A percentile compares a stretch with the other conserved stretches of the same genome.
These are phyloP conservation scores for Amylocystis lapponica DNA, from an alignment of 768 basidiomycete species.

Conservation along the genomic window DNA sequence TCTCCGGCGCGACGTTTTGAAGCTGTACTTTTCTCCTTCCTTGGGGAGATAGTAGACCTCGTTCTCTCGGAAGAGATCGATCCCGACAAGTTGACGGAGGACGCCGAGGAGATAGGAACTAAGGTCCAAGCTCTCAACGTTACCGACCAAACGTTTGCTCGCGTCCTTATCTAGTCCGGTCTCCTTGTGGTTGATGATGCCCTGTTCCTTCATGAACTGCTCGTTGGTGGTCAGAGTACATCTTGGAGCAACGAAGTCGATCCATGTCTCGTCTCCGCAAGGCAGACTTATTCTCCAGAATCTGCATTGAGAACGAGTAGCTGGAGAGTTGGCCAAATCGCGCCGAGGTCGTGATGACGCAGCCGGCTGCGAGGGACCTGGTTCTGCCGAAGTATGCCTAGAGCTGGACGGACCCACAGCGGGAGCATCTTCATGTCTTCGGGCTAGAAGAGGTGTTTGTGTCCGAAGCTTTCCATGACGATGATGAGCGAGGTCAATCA, in stretches of 20 bases:
- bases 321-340: conserved; percentile 35
- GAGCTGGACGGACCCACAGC: too few relatives aligned
- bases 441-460: too few relatives aligned
- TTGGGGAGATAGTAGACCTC: conserved; percentile 60
- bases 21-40: conserved; percentile 32
- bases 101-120: conserved; percentile 48
- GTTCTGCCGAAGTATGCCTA: too few relatives aligned
- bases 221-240: conserved; percentile 54
- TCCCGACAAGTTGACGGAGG: conserved; percentile 56
- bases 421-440: too few relatives aligned
- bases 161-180: too few relatives aligned
- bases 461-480: conserved; percentile 19
- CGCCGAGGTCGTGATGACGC: neutral
- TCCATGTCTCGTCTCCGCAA: conserved; percentile 42
- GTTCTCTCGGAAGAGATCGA: conserved; percentile 57
- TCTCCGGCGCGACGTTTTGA: conserved; percentile 2
- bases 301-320: conserved; percentile 65
- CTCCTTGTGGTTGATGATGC: conserved; percentile 56
- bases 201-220: conserved; percentile 50
- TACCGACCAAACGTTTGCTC: conserved; percentile 33
- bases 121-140: conserved; percentile 46
- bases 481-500: too few relatives aligned
- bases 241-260: conserved; percentile 64
- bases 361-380: conserved; percentile 9
- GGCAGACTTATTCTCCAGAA: conserved; percentile 66